phyloP scores from a whole-genome alignment of 2,329 filamentous ascomycete species.

The Furcasterigmium furcatum region DNA sequence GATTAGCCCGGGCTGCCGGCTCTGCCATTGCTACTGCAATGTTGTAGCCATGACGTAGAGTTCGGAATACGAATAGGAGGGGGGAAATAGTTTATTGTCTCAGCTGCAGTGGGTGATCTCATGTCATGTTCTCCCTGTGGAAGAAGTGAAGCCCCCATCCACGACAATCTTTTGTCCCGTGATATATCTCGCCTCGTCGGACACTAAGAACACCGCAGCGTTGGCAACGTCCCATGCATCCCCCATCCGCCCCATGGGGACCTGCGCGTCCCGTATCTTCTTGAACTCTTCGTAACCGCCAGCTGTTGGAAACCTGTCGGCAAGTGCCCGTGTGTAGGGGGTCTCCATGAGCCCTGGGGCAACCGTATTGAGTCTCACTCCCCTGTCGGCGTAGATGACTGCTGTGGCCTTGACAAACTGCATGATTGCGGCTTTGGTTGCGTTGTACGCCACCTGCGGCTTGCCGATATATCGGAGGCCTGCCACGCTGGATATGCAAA shows the following conservation, averaged over 20 bases:
- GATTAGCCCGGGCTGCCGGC: no score
- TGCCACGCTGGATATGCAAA: constrained; percentile 48
- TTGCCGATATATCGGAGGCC: constrained; percentile 46
- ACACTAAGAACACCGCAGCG: constrained; percentile 53
- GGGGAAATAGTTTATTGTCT: no score
- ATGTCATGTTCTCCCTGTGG: constrained; percentile 22
- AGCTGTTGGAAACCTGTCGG: constrained; percentile 36
- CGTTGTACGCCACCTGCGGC: constrained; percentile 50
- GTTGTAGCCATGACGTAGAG: no score
- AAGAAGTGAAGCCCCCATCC: constrained; percentile 40
- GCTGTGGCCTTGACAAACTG: constrained; percentile 47
- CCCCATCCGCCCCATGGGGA: constrained; percentile 57
- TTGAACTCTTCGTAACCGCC: constrained; percentile 47
- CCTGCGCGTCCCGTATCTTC: constrained; percentile 48
- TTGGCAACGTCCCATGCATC: constrained; percentile 58
- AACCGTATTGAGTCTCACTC: constrained; percentile 49
- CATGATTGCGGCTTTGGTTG: constrained; percentile 47
- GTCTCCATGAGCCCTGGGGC: constrained; percentile 56
- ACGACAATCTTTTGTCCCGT: constrained; percentile 53
- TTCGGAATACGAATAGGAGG: no score
- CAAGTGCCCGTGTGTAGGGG: constrained; percentile 42
- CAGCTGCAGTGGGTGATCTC: no score
- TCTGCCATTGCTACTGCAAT: no score
- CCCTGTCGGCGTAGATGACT: constrained; percentile 43
- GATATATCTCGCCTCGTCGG: constrained; percentile 56